Conservation (phyloP, 1,284 basidiomycete genomes). For the Apiotrichum montevideense region DNA sequence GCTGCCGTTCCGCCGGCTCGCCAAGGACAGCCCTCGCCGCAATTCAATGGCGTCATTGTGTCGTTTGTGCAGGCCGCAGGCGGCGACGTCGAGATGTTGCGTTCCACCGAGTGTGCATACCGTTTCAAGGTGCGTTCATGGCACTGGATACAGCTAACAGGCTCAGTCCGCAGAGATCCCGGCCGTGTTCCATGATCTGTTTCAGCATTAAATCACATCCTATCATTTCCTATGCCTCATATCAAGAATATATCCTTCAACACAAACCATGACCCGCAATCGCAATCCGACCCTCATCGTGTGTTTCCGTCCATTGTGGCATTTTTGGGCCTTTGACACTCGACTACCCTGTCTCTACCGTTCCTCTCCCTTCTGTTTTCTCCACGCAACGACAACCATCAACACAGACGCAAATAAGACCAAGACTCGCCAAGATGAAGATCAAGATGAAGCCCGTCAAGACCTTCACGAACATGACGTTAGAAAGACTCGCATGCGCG, state of each 20-base stretch:
- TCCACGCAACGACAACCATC: neutral
- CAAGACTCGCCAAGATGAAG: neutral
- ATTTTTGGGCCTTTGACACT: neutral
- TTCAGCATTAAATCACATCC: conserved; percentile 26
- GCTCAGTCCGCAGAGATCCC: conserved; percentile 43
- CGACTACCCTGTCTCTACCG: neutral
- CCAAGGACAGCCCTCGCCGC: conserved; percentile 57
- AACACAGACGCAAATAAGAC: neutral
- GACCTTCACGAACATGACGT: neutral
- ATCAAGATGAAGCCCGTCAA: neutral
- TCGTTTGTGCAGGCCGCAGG: conserved; percentile 95
- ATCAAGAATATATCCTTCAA: too few relatives aligned
- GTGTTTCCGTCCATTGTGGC: neutral
- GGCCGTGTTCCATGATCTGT: conserved; percentile 42
- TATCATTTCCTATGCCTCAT: neutral
- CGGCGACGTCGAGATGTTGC: conserved; percentile 93
- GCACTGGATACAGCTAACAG: neutral
- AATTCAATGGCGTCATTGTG: conserved; percentile 59
- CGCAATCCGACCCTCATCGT: neutral
- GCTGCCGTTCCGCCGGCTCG: conserved; percentile 35
- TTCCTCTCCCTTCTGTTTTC: neutral
- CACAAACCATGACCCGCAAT: too few relatives aligned
- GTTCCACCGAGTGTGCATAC: conserved; percentile 95
- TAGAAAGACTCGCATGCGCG: neutral
- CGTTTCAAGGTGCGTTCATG: conserved; percentile 55